Conservation (phyloP, 176 grass and related monocot genomes). For the Cocos nucifera region DNA sequence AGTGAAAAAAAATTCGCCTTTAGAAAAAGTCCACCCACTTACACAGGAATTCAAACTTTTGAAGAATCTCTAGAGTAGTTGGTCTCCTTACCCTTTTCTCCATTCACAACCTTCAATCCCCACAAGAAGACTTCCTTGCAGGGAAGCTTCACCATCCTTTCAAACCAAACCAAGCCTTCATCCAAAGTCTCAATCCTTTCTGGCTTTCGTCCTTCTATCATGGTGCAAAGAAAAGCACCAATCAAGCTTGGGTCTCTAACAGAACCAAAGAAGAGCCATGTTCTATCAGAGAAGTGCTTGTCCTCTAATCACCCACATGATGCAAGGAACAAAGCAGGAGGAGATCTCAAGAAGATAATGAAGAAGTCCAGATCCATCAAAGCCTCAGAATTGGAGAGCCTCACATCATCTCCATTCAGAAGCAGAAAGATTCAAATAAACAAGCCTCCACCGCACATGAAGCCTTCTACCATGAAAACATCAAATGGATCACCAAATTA, state of each 20-base stretch:
- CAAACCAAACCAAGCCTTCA: no score
- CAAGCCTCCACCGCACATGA: not conserved
- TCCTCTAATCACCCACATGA: not conserved
- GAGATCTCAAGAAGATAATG: constrained; percentile 19
- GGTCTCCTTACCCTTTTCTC: no score
- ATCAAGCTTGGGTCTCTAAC: constrained; percentile 4
- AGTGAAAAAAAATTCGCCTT: no score
- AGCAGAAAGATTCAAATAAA: not conserved
- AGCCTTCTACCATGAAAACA: not conserved
- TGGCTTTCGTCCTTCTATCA: constrained; percentile 21
- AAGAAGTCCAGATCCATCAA: constrained; percentile 8
- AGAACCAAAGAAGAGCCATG: constrained; percentile 29
- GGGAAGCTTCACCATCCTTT: no score
- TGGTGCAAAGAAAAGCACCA: constrained; percentile 79
- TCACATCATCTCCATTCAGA: no score
- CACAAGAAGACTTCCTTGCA: no score
- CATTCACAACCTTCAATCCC: no score
- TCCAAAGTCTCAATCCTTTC: no score
- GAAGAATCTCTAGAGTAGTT: no score
- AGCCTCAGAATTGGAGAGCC: not conserved
- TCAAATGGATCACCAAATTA: constrained; percentile 50
- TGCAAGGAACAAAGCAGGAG: not conserved
- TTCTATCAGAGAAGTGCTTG: constrained; percentile 8
- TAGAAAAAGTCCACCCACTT: no score
- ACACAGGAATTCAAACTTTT: no score